These are phyloP conservation scores for Teratosphaeria zuluensis DNA, from an alignment of 2,329 filamentous ascomycete species.

Conservation along the genomic window DNA sequence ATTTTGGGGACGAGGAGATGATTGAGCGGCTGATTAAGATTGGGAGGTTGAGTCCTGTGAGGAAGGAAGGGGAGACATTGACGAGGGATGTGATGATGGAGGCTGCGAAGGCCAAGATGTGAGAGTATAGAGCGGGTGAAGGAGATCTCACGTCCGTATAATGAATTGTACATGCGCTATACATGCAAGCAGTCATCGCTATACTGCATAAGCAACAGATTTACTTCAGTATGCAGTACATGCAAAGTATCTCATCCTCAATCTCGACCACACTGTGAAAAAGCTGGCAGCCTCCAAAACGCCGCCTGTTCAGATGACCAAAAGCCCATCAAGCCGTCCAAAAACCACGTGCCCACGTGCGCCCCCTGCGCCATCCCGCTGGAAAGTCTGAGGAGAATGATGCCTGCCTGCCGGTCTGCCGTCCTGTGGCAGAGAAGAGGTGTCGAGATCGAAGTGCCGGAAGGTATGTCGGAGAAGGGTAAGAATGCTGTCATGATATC, in stretches of 20 bases:
- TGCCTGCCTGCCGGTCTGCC: not conserved
- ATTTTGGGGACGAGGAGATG: conserved; percentile 58
- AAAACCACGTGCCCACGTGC: too few species aligned
- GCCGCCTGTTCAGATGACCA: too few species aligned
- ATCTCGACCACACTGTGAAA: too few species aligned
- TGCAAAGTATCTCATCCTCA: too few species aligned
- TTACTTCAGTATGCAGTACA: too few species aligned
- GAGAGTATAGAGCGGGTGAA: not conserved
- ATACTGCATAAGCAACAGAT: too few species aligned
- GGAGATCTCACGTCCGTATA: too few species aligned
- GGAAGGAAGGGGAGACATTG: conserved; percentile 40
- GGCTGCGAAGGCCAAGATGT: conserved; percentile 25
- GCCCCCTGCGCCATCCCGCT: too few species aligned
- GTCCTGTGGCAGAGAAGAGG: not conserved
- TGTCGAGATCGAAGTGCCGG: not conserved
- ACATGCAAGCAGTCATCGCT: too few species aligned
- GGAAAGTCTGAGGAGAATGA: not conserved
- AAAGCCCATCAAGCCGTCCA: too few species aligned
- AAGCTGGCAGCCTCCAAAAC: too few species aligned
- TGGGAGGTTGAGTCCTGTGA: conserved; percentile 45
- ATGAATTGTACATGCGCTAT: too few species aligned
- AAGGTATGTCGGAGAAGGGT: not conserved
- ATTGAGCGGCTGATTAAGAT: conserved; percentile 47
- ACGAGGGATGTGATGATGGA: conserved; percentile 28
- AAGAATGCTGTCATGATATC: not conserved